phyloP scores from a whole-genome alignment of 1,284 basidiomycete genomes.

The Ceratobasidium sp. region DNA sequence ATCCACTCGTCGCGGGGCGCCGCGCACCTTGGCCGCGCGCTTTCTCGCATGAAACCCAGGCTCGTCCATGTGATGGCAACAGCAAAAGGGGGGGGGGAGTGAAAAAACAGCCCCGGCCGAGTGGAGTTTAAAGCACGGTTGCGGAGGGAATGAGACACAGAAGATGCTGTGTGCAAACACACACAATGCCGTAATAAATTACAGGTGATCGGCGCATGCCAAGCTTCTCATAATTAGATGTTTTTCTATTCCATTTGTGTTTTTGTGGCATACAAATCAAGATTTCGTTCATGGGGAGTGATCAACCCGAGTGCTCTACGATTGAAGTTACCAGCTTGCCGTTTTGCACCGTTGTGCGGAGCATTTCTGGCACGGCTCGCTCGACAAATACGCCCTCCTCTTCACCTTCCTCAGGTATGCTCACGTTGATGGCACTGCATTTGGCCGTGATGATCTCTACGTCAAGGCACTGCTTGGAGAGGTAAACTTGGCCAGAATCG shows the following conservation, averaged over 20 bases:
- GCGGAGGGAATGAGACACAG: not conserved
- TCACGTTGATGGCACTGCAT: constrained; percentile 94
- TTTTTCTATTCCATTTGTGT: not conserved
- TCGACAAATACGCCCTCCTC: constrained; percentile 94
- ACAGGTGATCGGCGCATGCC: constrained; percentile 10
- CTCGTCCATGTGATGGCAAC: constrained; percentile 41
- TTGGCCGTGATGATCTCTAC: constrained; percentile 95
- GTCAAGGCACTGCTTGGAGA: constrained; percentile 81
- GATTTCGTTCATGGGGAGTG: not conserved
- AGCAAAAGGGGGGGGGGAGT: not conserved
- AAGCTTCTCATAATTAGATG: constrained; percentile 7
- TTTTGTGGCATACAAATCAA: not conserved
- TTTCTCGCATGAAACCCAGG: constrained; percentile 40
- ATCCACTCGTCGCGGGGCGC: not conserved
- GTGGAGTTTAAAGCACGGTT: not conserved
- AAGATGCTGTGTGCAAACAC: not conserved
- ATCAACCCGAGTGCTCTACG: constrained; percentile 85
- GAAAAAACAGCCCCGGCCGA: not conserved
- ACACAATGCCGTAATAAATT: constrained; percentile 24
- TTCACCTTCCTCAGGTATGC: constrained; percentile 83
- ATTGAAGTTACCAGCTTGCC: constrained; percentile 89
- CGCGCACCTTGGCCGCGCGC: constrained; percentile 37
- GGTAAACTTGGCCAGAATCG: constrained; percentile 94
- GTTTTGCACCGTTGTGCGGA: constrained; percentile 81
- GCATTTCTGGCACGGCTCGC: constrained; percentile 93